Conservation (phyloP, 176 grass and related monocot genomes). For the Oryza meyeriana region DNA sequence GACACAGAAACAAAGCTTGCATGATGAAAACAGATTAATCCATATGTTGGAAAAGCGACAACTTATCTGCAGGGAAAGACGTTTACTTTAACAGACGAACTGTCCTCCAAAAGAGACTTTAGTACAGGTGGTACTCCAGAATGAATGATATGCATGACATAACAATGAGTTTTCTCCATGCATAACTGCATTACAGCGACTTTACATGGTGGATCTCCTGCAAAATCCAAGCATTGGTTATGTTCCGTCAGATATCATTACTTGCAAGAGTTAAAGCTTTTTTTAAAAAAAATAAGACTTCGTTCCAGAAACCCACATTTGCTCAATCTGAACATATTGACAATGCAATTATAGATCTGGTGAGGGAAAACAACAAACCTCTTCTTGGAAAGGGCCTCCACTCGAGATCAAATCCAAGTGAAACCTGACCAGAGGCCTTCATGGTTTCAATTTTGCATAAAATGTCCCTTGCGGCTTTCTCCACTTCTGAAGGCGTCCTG, state of each 20-base stretch:
- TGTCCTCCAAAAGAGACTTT: constrained; percentile 74
- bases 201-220: constrained; percentile 74
- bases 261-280: neutral
- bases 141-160: constrained; percentile 84
- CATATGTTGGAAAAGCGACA: neutral
- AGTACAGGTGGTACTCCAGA: constrained; percentile 67
- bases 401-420: constrained; percentile 89
- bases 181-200: constrained; percentile 93
- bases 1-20: neutral
- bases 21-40: neutral
- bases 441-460: constrained; percentile 43
- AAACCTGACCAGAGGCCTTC: constrained; percentile 44
- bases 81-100: constrained; percentile 73
- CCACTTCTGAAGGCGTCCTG: constrained; percentile 57
- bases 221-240: constrained; percentile 15
- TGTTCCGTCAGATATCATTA: neutral
- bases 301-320: neutral
- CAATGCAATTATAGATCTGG: neutral
- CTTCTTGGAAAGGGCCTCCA: constrained; percentile 68
- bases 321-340: neutral
- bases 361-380: constrained; percentile 51
- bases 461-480: constrained; percentile 60
- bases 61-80: neutral
- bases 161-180: constrained; percentile 62
- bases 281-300: neutral